Conservation (phyloP, 179 eudicot genomes). For the Sideroxylon spinosum region DNA sequence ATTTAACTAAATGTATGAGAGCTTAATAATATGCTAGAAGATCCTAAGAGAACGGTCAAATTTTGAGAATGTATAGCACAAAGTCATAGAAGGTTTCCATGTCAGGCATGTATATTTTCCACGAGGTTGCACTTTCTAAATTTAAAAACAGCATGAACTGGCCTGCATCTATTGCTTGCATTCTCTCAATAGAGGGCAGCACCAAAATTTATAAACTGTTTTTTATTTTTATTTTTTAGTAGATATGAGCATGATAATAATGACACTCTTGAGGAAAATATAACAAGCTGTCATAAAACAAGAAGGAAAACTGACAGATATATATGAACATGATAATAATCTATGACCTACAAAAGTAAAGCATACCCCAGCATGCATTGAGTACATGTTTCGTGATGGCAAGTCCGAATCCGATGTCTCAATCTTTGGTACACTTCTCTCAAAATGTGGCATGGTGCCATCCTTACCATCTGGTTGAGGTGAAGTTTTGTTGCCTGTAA, state of each 20-base stretch:
- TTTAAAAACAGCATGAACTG: not conserved
- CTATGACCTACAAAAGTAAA: not conserved
- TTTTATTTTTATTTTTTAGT: no score
- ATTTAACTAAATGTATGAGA: no score
- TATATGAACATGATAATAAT: not conserved
- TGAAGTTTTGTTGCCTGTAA: slow-evolving; percentile 15
- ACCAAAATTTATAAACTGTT: not conserved
- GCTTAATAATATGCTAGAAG: no score
- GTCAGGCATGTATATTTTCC: no score
- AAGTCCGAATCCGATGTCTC: slow-evolving; percentile 31
- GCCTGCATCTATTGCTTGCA: not conserved
- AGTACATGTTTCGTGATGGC: slow-evolving; percentile 19
- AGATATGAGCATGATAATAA: no score
- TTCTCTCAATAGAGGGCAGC: not conserved
- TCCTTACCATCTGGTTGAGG: slow-evolving; percentile 21
- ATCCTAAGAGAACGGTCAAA: no score
- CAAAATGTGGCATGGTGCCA: slow-evolving; percentile 26
- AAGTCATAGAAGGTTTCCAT: no score
- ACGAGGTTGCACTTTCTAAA: not conserved
- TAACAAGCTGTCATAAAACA: not conserved
- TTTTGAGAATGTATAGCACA: no score
- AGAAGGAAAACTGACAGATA: not conserved
- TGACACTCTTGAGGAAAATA: not conserved
- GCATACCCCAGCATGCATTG: slow-evolving; percentile 33
- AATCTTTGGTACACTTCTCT: slow-evolving; percentile 27